These are phyloP conservation scores for Neurospora africana DNA, from an alignment of 495 filamentous ascomycete genomes.

Conservation along the genomic window DNA sequence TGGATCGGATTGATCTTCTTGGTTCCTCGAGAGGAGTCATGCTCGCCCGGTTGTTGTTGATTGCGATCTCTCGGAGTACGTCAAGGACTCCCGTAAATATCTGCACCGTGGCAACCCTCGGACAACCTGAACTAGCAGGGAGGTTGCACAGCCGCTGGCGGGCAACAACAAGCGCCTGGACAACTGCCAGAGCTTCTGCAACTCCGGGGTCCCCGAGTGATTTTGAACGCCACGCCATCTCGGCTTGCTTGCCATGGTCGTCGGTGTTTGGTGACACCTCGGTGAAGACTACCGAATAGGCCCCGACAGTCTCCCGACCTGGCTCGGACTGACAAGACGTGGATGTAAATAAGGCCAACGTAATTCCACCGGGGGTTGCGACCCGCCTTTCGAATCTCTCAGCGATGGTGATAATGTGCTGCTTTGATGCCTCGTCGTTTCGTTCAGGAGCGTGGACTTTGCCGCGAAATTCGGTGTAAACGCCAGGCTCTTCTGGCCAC, in stretches of 20 bases:
- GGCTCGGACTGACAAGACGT: background rate
- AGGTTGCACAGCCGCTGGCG: background rate
- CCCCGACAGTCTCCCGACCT: background rate
- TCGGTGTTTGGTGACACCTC: background rate
- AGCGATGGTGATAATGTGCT: background rate
- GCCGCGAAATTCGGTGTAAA: background rate
- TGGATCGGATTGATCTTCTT: background rate
- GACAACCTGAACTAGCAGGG: background rate
- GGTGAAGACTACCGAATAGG: background rate
- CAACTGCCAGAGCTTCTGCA: background rate
- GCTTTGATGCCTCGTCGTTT: background rate
- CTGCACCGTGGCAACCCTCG: background rate
- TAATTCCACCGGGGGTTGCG: background rate
- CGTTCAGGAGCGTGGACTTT: background rate
- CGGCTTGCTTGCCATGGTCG: background rate
- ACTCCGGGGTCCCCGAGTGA: rapidly evolving
- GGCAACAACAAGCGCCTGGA: background rate
- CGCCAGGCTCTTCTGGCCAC: background rate
- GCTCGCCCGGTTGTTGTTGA: background rate
- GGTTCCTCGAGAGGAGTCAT: background rate
- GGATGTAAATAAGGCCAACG: background rate
- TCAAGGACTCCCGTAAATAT: background rate
- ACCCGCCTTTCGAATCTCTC: background rate
- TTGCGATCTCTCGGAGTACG: background rate
- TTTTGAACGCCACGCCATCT: background rate